Percentiles rank a stretch among this genome's conserved stretches.
Evolutionary conservation across 2,329 filamentous ascomycete genomes (phyloP).

Genomic region (Hymenotorrendiella dingleyae): DNA sequence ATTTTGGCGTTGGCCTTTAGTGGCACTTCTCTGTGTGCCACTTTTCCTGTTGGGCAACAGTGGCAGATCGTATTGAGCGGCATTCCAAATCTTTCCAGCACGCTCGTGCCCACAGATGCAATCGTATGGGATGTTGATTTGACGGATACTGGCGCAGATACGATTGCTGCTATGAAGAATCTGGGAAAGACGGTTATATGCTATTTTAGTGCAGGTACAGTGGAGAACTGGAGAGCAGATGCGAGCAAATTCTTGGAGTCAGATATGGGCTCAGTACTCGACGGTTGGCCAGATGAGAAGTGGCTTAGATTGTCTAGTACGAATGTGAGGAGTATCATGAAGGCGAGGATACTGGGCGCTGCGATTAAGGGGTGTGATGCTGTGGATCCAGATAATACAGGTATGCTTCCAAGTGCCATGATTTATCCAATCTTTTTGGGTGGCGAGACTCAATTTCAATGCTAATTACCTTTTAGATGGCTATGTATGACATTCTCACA

Average conservation of each 20-base stretch:
- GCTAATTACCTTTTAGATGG: not conserved
- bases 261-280: slow-evolving; percentile 53
- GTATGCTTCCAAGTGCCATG: slow-evolving; percentile 23
- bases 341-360: slow-evolving; percentile 51
- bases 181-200: slow-evolving; percentile 60
- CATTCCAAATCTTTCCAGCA: slow-evolving; percentile 6
- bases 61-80: slow-evolving; percentile 15
- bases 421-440: not conserved
- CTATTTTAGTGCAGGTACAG: slow-evolving; percentile 69
- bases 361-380: slow-evolving; percentile 58
- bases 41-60: slow-evolving; percentile 14
- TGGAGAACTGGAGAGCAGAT: slow-evolving; percentile 58
- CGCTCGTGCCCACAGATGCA: slow-evolving; percentile 10
- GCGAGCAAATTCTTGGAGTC: slow-evolving; percentile 41
- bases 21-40: slow-evolving; percentile 2
- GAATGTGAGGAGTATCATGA: slow-evolving; percentile 61
- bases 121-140: slow-evolving; percentile 35
- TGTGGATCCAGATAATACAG: slow-evolving; percentile 67
- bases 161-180: slow-evolving; percentile 42
- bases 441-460: not conserved
- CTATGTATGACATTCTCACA: slow-evolving; percentile 5
- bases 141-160: slow-evolving; percentile 40
- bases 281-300: slow-evolving; percentile 60
- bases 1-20: slow-evolving; percentile 7
- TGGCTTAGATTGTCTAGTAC: slow-evolving; percentile 57